Evolutionary conservation across 148 eudicot species (phyloP).

Genomic region (Beta vulgaris): DNA sequence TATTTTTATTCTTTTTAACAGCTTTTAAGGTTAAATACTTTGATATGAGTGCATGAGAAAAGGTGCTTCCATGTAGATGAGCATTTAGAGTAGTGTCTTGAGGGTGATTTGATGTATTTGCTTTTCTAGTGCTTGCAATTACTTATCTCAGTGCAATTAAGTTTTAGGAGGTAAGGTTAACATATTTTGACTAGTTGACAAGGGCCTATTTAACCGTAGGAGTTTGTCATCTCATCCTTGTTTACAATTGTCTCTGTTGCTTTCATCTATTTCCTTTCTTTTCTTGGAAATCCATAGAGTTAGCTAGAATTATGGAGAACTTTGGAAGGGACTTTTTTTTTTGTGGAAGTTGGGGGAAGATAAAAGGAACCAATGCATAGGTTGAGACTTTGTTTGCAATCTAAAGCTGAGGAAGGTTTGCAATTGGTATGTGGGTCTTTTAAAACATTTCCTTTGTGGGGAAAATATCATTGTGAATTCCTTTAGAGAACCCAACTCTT

Average conservation of each 20-base stretch:
- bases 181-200: background rate
- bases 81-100: background rate
- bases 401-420: background rate
- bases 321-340: background rate
- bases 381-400: background rate
- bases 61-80: background rate
- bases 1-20: no score
- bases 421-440: background rate
- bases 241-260: background rate
- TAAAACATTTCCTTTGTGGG: background rate
- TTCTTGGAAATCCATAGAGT: background rate
- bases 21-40: no score
- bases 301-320: background rate
- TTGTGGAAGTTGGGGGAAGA: no score
- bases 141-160: background rate
- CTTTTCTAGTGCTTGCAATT: background rate
- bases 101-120: background rate
- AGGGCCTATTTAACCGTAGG: background rate
- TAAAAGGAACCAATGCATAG: background rate
- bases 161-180: background rate
- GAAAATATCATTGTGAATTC: background rate
- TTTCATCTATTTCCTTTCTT: background rate
- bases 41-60: background rate
- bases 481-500: background rate
- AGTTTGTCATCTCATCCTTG: background rate